phyloP scores from a whole-genome alignment of 129 eudicot species.

The Chrysanthemum lavandulifolium region DNA sequence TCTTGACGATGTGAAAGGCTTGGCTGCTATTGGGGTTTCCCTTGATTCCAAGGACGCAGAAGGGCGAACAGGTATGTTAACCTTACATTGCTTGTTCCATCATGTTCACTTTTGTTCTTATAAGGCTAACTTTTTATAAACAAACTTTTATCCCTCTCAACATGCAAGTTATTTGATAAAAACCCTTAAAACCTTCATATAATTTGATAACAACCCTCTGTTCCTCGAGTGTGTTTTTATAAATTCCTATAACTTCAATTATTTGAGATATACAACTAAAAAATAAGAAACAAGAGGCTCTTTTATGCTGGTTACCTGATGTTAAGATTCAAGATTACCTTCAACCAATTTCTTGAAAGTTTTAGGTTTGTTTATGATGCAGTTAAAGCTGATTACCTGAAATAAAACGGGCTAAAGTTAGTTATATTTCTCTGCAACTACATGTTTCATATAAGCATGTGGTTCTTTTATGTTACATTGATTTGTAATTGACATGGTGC shows the following conservation, averaged over 20 bases:
- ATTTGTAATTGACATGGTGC: not conserved
- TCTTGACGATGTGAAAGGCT: conserved; percentile 61
- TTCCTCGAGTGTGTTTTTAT: no score
- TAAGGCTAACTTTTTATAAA: not conserved
- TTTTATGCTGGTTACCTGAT: no score
- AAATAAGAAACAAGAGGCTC: no score
- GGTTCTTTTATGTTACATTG: not conserved
- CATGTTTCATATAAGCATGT: not conserved
- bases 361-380: no score
- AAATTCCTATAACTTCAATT: no score
- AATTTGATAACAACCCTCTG: no score
- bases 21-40: conserved; percentile 73
- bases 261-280: no score
- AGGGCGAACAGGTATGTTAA: conserved; percentile 77
- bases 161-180: not conserved
- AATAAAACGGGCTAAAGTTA: no score
- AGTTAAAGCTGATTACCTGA: no score
- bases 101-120: conserved; percentile 1
- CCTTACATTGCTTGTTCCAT: not conserved
- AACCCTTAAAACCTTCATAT: not conserved
- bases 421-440: not conserved
- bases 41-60: conserved; percentile 73
- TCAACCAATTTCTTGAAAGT: no score
- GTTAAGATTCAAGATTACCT: no score
- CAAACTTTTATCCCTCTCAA: not conserved